These are phyloP conservation scores for Diplodia mutila DNA, from an alignment of 2,329 filamentous ascomycete genomes.

Conservation along the genomic window DNA sequence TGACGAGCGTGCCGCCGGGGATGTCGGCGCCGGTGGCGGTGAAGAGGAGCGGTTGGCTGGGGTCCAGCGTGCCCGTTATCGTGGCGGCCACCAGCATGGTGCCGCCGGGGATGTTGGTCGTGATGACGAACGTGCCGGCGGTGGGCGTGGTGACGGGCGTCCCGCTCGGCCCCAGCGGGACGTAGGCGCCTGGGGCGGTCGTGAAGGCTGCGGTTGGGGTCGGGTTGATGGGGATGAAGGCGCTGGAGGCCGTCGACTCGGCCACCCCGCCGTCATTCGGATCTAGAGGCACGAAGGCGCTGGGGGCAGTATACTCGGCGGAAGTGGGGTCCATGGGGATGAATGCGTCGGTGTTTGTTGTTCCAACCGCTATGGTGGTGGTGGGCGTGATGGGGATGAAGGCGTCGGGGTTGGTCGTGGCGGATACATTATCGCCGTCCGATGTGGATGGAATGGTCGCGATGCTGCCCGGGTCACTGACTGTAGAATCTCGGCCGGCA, in stretches of 20 bases:
- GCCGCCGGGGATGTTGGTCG: neutral
- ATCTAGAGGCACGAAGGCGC: too few relatives aligned
- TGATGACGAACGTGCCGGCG: neutral
- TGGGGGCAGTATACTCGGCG: too few relatives aligned
- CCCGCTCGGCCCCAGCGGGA: neutral
- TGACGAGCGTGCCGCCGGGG: neutral
- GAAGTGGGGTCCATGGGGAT: neutral
- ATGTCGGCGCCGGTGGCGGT: neutral
- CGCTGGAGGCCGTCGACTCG: neutral
- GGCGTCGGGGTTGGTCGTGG: neutral
- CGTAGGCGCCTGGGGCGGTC: neutral
- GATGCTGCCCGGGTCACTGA: too few relatives aligned
- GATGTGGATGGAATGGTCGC: neutral
- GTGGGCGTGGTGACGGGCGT: neutral
- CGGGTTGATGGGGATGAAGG: neutral
- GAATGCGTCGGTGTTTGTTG: neutral
- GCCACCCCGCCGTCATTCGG: too few relatives aligned
- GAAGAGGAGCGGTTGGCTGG: neutral
- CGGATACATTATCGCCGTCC: neutral
- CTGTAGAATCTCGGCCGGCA: too few relatives aligned
- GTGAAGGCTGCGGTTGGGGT: neutral
- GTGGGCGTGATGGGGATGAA: neutral
- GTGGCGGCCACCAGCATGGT: neutral
- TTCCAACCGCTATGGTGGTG: neutral
- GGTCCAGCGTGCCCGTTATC: neutral